Evolutionary conservation across 129 eudicot species (phyloP).

Genomic region (Chrysanthemum makinoi): DNA sequence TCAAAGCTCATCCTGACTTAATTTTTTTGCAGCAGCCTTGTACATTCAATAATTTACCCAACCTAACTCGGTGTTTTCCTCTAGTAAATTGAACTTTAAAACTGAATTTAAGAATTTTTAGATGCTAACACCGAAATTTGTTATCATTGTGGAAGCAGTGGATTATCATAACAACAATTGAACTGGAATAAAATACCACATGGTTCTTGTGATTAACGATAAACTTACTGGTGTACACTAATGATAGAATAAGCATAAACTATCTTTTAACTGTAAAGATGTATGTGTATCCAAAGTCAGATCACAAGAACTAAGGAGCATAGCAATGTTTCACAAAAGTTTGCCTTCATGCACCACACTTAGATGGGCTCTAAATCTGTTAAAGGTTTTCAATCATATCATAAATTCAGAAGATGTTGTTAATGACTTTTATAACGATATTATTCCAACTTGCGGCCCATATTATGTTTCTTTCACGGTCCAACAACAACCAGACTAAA

Average conservation of each 20-base stretch:
- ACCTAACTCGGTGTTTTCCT: too few species aligned
- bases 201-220: too few species aligned
- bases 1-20: background rate
- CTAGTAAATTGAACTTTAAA: background rate
- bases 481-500: background rate
- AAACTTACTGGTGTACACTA: too few species aligned
- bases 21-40: background rate
- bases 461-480: background rate
- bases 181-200: too few species aligned
- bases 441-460: background rate
- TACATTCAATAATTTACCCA: too few species aligned
- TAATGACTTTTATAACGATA: background rate
- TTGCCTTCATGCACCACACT: background rate
- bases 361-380: background rate
- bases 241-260: too few species aligned
- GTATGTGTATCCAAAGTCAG: too few species aligned
- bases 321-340: background rate
- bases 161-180: too few species aligned
- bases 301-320: too few species aligned
- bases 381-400: background rate
- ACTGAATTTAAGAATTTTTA: background rate
- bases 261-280: too few species aligned
- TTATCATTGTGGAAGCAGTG: too few species aligned
- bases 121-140: background rate
- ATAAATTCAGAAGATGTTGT: background rate